Base-by-base conservation (phyloP, 2,329 filamentous ascomycete species). In the Xylaria sp. region DNA sequence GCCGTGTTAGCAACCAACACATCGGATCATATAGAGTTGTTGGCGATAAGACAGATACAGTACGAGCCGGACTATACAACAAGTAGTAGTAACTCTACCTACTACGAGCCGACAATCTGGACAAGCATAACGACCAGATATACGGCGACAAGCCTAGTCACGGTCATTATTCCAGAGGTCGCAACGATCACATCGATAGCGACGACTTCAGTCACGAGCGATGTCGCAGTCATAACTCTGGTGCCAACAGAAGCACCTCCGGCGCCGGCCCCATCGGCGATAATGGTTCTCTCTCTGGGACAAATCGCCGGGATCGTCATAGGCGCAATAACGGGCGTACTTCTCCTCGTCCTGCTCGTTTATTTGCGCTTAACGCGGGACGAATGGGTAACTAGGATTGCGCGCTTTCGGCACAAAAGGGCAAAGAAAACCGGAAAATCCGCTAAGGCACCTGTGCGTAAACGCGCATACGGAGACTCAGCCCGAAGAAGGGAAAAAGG, bases 311-410 rank as follows among this genome's bases (percentile, higher is more conserved):
- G 19, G 35, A 47, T 10, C 10, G 42, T 59, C 1, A 3, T 57
- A 6, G 61, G 61, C 2, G 18, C 53, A 23, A 35, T 59, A 34
- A 18, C 10, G 18, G 55, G 58, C 9, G 16, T 61, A 11, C 13
- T 60, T 5, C 11, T 61, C 5, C 23, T 59, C 4, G 16, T 59
- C 30, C 8, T 61, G 16, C 16, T 63, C 11, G 39, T 61, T 51
- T 60, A 63, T 46, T 11, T 63, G 37, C 11, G 58, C 34, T 19
- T 61, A 39, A 63, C 54, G 13, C 58, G 58, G n/a, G 18, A 16
- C 10, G 48, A 44, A 13, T 63, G 55, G 48, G 3, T 53, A 30
- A n/a, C 6, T 10, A 23, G 23, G 44, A 7, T 53, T 13, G 16
- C 18, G 8, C 2, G 39, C 6, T 51, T 54, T 10, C 46, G 48